Percentiles rank a stretch among this genome's conserved stretches.
Conservation (phyloP, 768 basidiomycete species). For the Boletus fagicola region DNA sequence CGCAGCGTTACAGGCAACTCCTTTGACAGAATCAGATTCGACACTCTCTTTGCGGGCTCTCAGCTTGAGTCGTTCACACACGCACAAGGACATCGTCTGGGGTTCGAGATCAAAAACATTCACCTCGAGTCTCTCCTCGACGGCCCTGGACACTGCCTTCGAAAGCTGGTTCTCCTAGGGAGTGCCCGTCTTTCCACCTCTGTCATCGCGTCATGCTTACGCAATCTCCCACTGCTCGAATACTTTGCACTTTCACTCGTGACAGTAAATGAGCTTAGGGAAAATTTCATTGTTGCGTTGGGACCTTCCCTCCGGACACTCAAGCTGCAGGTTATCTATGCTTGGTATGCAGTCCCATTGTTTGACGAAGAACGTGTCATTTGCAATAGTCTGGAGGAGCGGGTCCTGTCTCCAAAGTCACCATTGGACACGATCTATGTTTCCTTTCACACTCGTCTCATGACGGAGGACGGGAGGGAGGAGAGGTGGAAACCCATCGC, state of each 20-base stretch:
- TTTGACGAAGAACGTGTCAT: slow-evolving; percentile 33
- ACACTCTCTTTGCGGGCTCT: slow-evolving; percentile 27
- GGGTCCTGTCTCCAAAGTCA: slow-evolving; percentile 10
- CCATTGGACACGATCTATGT: slow-evolving; percentile 9
- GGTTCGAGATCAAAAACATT: slow-evolving; percentile 37
- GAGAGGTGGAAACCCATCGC: slow-evolving; percentile 31
- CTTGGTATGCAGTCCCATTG: slow-evolving; percentile 32
- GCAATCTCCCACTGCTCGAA: slow-evolving; percentile 27
- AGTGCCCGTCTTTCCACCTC: slow-evolving; percentile 34
- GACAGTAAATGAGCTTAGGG: slow-evolving; percentile 35
- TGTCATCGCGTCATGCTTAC: slow-evolving; percentile 31
- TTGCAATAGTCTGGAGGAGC: slow-evolving; percentile 32
- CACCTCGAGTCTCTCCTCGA: slow-evolving; percentile 34
- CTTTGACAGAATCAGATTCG: slow-evolving; percentile 34
- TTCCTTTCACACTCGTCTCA: slow-evolving; percentile 20
- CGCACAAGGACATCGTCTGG: slow-evolving; percentile 33
- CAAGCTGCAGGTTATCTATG: slow-evolving; percentile 38
- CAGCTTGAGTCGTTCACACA: slow-evolving; percentile 38
- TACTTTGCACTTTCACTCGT: slow-evolving; percentile 38
- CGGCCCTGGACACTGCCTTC: slow-evolving; percentile 20
- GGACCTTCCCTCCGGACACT: slow-evolving; percentile 31
- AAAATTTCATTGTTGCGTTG: slow-evolving; percentile 33
- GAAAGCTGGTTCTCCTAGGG: slow-evolving; percentile 36
- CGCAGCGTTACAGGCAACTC: slow-evolving; percentile 34
- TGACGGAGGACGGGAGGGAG: slow-evolving; percentile 22